Evolutionary conservation across 305 asterid genomes (phyloP).

Genomic region (Fraxinus angustifolia): DNA sequence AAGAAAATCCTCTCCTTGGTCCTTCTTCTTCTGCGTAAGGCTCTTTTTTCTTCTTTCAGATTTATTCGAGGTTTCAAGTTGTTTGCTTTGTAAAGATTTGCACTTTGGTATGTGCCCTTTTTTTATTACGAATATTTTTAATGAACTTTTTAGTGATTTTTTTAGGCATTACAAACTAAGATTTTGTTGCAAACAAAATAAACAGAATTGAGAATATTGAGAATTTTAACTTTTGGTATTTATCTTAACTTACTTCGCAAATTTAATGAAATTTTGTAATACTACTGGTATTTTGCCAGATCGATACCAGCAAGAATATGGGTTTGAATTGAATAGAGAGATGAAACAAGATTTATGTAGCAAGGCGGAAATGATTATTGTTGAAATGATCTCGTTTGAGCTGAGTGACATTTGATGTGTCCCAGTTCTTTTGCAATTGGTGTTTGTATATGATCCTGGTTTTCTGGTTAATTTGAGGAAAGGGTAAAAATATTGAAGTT

Average conservation of each 20-base stretch:
- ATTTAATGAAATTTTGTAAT: not conserved
- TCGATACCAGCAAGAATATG: not conserved
- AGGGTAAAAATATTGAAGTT: not conserved
- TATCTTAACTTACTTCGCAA: not conserved
- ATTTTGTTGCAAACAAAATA: not conserved
- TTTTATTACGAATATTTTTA: not conserved
- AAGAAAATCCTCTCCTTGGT: constrained; percentile 72
- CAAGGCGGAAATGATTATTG: not conserved
- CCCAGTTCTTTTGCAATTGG: not conserved
- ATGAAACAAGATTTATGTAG: not conserved
- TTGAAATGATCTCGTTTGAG: not conserved
- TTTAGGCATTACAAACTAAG: not conserved
- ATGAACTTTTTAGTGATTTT: not conserved
- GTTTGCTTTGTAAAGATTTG: not conserved
- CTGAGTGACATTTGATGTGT: not conserved
- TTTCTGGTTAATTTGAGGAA: not conserved
- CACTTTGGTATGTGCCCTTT: not conserved
- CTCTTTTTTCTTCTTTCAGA: not conserved
- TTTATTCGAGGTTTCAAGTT: constrained; percentile 4
- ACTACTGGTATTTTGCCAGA: not conserved
- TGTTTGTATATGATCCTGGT: not conserved
- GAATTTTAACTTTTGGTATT: not conserved
- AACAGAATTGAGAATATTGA: not conserved
- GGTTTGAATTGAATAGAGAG: not conserved
- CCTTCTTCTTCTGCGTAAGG: constrained; percentile 63